Evolutionary conservation across 2,329 filamentous ascomycete species (phyloP).

Genomic region (Lasiodiplodia gonubiensis): DNA sequence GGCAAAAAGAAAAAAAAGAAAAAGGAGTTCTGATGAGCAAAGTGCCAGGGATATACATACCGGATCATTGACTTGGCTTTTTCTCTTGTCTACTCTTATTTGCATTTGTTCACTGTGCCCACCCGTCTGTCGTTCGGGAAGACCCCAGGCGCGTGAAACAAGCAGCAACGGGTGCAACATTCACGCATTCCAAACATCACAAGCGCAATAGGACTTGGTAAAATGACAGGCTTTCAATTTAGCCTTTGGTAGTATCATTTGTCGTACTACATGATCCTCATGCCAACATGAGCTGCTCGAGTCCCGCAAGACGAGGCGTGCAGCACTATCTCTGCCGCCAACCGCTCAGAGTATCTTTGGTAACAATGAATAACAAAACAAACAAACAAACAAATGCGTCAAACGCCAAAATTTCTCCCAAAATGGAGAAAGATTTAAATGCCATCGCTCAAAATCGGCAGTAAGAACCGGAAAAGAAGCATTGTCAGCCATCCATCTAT

Average conservation of each 20-base stretch:
- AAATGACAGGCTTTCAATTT: neutral
- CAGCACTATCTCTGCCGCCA: neutral
- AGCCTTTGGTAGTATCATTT: slow-evolving; percentile 3
- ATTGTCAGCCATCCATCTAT: slow-evolving; percentile 31
- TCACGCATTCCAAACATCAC: neutral
- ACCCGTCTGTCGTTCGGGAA: too few relatives aligned
- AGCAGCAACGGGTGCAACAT: neutral
- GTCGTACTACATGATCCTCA: neutral
- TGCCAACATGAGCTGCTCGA: slow-evolving; percentile 13
- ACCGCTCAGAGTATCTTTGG: slow-evolving; percentile 8
- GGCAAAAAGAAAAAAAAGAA: too few relatives aligned
- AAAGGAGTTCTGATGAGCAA: too few relatives aligned
- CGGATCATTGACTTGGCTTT: neutral
- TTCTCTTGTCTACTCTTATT: neutral
- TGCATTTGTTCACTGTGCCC: neutral
- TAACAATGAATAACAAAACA: neutral
- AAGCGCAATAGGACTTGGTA: neutral
- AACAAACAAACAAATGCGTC: neutral
- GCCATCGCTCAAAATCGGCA: slow-evolving; percentile 12
- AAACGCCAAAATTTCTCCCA: slow-evolving; percentile 7
- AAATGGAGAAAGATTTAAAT: neutral
- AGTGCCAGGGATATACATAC: too few relatives aligned
- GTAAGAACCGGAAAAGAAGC: neutral
- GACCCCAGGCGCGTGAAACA: too few relatives aligned
- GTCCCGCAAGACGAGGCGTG: neutral